Percentiles rank a stretch among this genome's conserved stretches.
phyloP scores from a whole-genome alignment of 257 asterid species.

The Paraleonurus japonicus region DNA sequence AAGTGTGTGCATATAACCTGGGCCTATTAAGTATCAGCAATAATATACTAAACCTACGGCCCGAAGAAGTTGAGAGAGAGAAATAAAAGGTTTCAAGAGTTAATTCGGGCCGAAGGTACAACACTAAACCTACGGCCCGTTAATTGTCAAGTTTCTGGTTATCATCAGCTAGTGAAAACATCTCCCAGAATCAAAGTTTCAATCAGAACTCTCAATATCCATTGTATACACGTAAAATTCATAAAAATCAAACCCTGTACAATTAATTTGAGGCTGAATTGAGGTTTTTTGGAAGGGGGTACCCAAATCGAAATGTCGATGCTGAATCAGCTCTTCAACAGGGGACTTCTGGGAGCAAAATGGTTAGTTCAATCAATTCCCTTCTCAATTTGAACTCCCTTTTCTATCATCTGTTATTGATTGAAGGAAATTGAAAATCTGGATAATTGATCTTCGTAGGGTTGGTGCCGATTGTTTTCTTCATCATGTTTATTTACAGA shows the following conservation, averaged over 20 bases:
- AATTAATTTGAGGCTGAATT: neutral
- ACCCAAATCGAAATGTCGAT: constrained; percentile 43
- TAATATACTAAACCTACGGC: too few relatives aligned
- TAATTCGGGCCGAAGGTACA: neutral
- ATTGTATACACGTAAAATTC: neutral
- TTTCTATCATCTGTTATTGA: constrained; percentile 8
- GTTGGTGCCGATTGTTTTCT: neutral
- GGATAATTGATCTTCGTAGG: constrained; percentile 10
- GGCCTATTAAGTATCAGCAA: too few relatives aligned
- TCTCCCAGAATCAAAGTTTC: neutral
- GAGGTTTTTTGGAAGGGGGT: neutral
- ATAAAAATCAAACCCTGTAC: neutral
- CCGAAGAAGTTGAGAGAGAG: too few relatives aligned
- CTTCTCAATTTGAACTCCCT: neutral
- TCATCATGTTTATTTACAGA: neutral
- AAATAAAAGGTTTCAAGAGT: neutral
- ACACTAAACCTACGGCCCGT: neutral
- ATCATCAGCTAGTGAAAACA: neutral
- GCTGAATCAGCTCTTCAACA: constrained; percentile 86
- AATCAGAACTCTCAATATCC: neutral
- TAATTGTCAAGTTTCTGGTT: neutral
- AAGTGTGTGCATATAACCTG: too few relatives aligned
- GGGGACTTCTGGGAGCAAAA: constrained; percentile 82
- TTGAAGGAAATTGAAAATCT: constrained; percentile 8
- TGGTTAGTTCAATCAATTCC: constrained; percentile 53